Conservation (phyloP, 371 early-diverging fungal genomes). For the Choanephora cucurbitarum region DNA sequence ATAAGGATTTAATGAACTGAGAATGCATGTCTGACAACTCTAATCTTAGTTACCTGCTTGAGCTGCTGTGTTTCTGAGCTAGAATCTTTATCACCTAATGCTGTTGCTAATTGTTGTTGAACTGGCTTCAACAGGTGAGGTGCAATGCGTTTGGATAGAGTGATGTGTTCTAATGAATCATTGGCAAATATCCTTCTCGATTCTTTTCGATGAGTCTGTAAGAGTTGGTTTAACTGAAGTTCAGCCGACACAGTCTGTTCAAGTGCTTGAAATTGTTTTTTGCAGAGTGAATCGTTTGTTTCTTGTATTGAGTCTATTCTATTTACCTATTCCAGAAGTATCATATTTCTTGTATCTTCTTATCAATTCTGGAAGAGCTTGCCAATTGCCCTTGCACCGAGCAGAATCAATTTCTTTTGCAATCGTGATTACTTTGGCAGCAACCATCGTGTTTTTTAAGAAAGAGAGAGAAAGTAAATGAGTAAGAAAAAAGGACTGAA, state of each 20-base stretch:
- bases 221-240: not conserved
- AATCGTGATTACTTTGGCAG: conserved; percentile 30
- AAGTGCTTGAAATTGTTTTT: conserved; percentile 9
- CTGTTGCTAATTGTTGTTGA: conserved; percentile 24
- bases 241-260: conserved; percentile 21
- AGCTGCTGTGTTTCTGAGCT: conserved; percentile 18
- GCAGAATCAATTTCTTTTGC: conserved; percentile 60
- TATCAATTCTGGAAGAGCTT: conserved; percentile 62
- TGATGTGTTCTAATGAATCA: conserved; percentile 28
- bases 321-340: conserved; percentile 61
- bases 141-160: conserved; percentile 23
- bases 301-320: not conserved
- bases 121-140: conserved; percentile 21
- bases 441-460: conserved; percentile 18
- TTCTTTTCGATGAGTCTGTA: conserved; percentile 1
- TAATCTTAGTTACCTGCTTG: conserved; percentile 4
- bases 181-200: conserved; percentile 6
- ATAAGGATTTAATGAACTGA: conserved; percentile 20
- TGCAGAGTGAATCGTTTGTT: not conserved
- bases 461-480: conserved; percentile 8
- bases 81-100: conserved; percentile 21
- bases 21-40: conserved; percentile 7
- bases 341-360: conserved; percentile 66
- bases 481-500: too few relatives aligned
- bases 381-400: conserved; percentile 61